Conservation (phyloP, 2,329 filamentous ascomycete species). For the Colletotrichum plurivorum region DNA sequence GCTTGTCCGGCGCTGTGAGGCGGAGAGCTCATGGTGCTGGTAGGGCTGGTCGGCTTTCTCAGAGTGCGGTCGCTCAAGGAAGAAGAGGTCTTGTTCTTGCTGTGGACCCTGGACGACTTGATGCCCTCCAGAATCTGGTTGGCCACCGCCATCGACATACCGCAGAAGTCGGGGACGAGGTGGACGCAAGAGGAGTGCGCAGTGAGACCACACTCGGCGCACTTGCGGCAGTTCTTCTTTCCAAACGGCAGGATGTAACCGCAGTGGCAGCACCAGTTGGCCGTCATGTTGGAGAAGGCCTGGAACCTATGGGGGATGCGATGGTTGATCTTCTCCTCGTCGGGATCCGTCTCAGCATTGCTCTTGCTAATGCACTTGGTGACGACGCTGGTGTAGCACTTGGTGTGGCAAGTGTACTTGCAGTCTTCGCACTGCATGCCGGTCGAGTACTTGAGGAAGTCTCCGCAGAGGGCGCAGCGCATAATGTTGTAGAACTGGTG, state of each 20-base stretch:
- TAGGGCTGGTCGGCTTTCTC: constrained; percentile 66
- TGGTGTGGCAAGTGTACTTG: constrained; percentile 99
- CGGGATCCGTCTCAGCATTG: constrained; percentile 97
- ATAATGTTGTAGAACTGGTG: constrained; percentile 99
- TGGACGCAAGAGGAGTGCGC: constrained; percentile 94
- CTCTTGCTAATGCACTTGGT: constrained; percentile 99
- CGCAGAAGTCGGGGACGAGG: constrained; percentile 97
- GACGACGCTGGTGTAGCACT: constrained; percentile 96
- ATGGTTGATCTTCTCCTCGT: constrained; percentile 99
- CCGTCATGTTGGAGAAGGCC: constrained; percentile 96
- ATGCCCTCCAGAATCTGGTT: constrained; percentile 94
- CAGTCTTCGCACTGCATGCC: constrained; percentile 99
- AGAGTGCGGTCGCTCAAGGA: constrained; percentile 78
- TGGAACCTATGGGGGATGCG: constrained; percentile 98
- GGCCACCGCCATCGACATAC: constrained; percentile 98
- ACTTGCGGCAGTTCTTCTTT: constrained; percentile 94
- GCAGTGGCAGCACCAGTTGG: constrained; percentile 99
- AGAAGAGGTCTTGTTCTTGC: constrained; percentile 67
- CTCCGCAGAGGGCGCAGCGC: constrained; percentile 97
- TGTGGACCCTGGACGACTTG: constrained; percentile 80
- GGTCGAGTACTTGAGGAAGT: constrained; percentile 98
- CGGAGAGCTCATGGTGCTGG: constrained; percentile 52
- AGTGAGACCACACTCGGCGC: constrained; percentile 91
- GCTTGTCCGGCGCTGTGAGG: constrained; percentile 41
- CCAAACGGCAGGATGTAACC: constrained; percentile 96